Percentiles rank a stretch among this genome's conserved stretches.
phyloP scores from a whole-genome alignment of 306 rosid species.

The Cercis canadensis region DNA sequence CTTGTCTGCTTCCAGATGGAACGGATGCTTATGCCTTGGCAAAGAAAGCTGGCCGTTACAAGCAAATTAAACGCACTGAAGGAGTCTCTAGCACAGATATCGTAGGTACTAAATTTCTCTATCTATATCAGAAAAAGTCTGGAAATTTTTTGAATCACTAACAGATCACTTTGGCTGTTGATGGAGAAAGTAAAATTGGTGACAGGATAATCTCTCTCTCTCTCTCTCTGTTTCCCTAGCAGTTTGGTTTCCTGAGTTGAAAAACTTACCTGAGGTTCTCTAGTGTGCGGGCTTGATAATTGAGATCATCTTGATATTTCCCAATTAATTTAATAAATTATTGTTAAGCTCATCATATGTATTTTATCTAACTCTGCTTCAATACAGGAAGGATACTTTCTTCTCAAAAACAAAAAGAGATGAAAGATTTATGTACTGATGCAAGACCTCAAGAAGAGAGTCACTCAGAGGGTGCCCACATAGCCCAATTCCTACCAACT shows the following conservation, averaged over 20 bases:
- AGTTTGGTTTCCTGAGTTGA: constrained; percentile 26
- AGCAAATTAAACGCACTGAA: constrained; percentile 98
- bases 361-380: constrained; percentile 31
- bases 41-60: constrained; percentile 95
- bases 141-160: constrained; percentile 8
- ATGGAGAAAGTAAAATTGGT: neutral
- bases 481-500: constrained; percentile 90
- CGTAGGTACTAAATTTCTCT: constrained; percentile 79
- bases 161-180: constrained; percentile 6
- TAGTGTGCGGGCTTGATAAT: neutral
- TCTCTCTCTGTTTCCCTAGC: neutral
- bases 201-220: neutral
- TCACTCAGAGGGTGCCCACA: constrained; percentile 53
- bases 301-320: constrained; percentile 17
- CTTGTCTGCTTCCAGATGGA: constrained; percentile 99
- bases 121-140: constrained; percentile 28
- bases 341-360: constrained; percentile 23
- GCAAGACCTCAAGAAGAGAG: constrained; percentile 53
- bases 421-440: constrained; percentile 44
- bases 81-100: constrained; percentile 99
- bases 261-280: constrained; percentile 8
- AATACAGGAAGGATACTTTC: constrained; percentile 87
- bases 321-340: constrained; percentile 24
- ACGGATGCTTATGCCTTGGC: constrained; percentile 99
- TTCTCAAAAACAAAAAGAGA: constrained; percentile 48